Evolutionary conservation across 441 rosid genomes (phyloP).

Genomic region (Erodium trifolium): DNA sequence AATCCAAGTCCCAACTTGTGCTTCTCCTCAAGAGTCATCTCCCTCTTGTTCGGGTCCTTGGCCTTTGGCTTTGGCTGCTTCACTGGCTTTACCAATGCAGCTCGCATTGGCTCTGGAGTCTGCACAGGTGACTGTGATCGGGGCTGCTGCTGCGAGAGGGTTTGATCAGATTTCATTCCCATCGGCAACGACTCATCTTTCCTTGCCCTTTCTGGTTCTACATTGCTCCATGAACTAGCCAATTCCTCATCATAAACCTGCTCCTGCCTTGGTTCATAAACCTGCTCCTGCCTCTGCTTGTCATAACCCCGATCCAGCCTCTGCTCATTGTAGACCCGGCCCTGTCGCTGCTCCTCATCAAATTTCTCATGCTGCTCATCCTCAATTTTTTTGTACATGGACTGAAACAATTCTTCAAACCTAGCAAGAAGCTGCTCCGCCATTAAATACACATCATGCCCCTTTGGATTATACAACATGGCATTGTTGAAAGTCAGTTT

Average conservation of each 20-base stretch:
- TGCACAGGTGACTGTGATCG: not conserved
- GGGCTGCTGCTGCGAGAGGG: not conserved
- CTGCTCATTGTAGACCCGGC: not conserved
- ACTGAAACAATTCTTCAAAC: constrained; percentile 51
- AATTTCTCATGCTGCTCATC: not conserved
- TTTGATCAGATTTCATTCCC: constrained; percentile 27
- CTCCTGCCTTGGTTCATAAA: not conserved
- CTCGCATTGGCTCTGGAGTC: no score
- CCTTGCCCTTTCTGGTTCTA: constrained; percentile 24
- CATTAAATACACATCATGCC: constrained; percentile 51
- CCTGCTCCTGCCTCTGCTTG: not conserved
- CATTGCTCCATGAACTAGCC: constrained; percentile 50
- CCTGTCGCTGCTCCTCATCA: constrained; percentile 25
- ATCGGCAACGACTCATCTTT: constrained; percentile 19
- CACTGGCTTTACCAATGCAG: no score
- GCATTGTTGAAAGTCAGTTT: constrained; percentile 78
- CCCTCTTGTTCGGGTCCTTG: no score
- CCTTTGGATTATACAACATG: constrained; percentile 71
- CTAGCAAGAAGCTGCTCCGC: constrained; percentile 45
- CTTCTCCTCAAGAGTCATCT: no score
- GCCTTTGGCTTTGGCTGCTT: no score
- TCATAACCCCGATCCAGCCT: no score
- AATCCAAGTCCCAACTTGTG: no score
- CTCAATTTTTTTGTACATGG: constrained; percentile 33
- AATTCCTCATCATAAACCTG: constrained; percentile 24